Percentiles rank a stretch among this genome's conserved stretches.
Evolutionary conservation across 2,329 filamentous ascomycete species (phyloP).

Genomic region (Teratosphaeria nubilosa): DNA sequence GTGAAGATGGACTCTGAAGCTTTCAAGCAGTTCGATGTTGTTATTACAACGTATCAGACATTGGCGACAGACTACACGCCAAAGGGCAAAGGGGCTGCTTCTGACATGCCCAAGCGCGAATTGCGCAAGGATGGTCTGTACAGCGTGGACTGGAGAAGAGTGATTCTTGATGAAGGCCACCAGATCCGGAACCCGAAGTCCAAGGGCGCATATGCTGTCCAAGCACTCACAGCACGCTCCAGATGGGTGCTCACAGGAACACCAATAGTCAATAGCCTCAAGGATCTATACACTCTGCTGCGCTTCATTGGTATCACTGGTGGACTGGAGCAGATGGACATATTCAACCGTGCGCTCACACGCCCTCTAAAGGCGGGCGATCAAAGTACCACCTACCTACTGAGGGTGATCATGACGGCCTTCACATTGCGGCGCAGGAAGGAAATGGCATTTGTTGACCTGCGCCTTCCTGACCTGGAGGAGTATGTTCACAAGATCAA

Average conservation of each 20-base stretch:
- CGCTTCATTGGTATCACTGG: constrained; percentile 67
- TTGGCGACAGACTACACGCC: constrained; percentile 56
- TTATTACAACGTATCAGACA: constrained; percentile 78
- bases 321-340: constrained; percentile 59
- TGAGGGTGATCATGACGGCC: constrained; percentile 69
- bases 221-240: constrained; percentile 55
- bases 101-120: constrained; percentile 18
- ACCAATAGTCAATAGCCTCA: constrained; percentile 21
- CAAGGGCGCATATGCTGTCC: constrained; percentile 60
- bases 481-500: constrained; percentile 68
- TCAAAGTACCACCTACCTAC: constrained; percentile 48
- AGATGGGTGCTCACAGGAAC: constrained; percentile 71
- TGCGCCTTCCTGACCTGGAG: constrained; percentile 65
- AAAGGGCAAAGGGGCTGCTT: constrained; percentile 29
- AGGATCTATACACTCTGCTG: constrained; percentile 46
- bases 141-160: constrained; percentile 61
- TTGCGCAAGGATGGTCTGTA: constrained; percentile 43
- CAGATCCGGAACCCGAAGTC: constrained; percentile 68
- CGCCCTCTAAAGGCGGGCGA: constrained; percentile 55
- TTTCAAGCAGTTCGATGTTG: constrained; percentile 59
- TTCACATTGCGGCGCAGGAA: constrained; percentile 75
- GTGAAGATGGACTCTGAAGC: constrained; percentile 46
- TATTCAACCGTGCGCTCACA: constrained; percentile 56
- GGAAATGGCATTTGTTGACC: constrained; percentile 77
- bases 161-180: constrained; percentile 78